Percentiles rank a stretch among this genome's conserved stretches.
Conservation (phyloP, 805 yeast genomes). For the Lachancea lanzarotensis region DNA sequence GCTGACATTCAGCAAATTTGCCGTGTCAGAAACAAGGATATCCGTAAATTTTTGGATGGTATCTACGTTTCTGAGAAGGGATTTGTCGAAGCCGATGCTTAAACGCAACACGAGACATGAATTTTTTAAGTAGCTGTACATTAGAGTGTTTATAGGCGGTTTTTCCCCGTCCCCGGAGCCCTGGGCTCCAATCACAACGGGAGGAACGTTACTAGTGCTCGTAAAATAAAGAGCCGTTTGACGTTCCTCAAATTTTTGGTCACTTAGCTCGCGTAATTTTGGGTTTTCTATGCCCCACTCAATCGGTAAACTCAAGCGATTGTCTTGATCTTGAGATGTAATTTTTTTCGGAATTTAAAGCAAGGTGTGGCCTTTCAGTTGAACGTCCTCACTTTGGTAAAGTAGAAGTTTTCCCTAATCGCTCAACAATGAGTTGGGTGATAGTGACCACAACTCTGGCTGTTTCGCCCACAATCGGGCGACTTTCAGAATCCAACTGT, state of each 20-base stretch:
- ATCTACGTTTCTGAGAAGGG: slow-evolving; percentile 97
- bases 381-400: background rate
- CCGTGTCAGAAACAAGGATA: slow-evolving; percentile 99
- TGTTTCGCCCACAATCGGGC: too few species aligned
- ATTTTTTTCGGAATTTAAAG: too few species aligned
- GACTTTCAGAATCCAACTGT: too few species aligned
- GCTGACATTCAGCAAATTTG: slow-evolving; percentile 98
- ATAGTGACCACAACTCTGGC: too few species aligned
- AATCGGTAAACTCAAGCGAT: background rate
- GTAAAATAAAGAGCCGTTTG: slow-evolving; percentile 23
- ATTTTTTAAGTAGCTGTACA: slow-evolving; percentile 5
- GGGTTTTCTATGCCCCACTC: background rate
- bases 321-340: too few species aligned
- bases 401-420: background rate
- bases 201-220: slow-evolving; percentile 27
- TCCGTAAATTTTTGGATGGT: slow-evolving; percentile 99
- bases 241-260: slow-evolving; percentile 14
- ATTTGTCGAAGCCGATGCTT: slow-evolving; percentile 41
- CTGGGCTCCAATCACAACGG: slow-evolving; percentile 7
- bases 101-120: background rate
- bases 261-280: background rate
- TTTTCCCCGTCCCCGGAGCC: slow-evolving; percentile 2
- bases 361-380: background rate
- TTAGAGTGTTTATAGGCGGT: slow-evolving; percentile 5
- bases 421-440: too few species aligned